A percentile compares a stretch with the other conserved stretches of the same genome.
phyloP scores from a whole-genome alignment of 306 rosid genomes.

The Quercus ilex region DNA sequence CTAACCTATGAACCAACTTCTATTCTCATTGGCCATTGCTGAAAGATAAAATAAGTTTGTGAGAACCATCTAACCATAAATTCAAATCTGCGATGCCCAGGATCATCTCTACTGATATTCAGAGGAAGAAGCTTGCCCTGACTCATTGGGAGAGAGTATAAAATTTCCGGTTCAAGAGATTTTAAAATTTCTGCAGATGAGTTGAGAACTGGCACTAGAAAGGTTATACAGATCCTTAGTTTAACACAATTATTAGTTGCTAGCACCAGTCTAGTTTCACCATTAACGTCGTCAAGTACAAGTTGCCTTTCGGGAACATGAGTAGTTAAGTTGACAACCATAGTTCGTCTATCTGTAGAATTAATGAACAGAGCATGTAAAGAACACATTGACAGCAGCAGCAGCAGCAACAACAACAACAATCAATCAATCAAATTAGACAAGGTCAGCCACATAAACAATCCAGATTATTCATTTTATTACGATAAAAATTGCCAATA shows the following conservation, averaged over 20 bases:
- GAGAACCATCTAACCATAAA: conserved; percentile 58
- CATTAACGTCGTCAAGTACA: conserved; percentile 28
- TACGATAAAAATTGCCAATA: not conserved
- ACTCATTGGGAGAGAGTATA: conserved; percentile 34
- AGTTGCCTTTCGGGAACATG: conserved; percentile 66
- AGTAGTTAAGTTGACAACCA: conserved; percentile 54
- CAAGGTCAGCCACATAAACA: not conserved
- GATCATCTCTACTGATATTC: conserved; percentile 12
- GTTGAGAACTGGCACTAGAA: conserved; percentile 32
- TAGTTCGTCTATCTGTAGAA: conserved; percentile 73
- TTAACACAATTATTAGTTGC: conserved; percentile 64
- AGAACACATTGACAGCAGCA: not conserved
- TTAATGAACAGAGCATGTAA: conserved; percentile 18
- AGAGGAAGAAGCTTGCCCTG: conserved; percentile 56
- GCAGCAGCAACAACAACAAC: too few species aligned
- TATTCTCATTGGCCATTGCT: not conserved
- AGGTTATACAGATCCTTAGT: conserved; percentile 63
- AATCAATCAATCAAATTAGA: too few species aligned
- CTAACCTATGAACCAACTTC: not conserved
- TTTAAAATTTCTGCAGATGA: conserved; percentile 62
- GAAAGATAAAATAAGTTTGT: not conserved
- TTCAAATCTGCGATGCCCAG: conserved; percentile 63
- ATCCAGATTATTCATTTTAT: not conserved
- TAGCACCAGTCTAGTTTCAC: conserved; percentile 67
- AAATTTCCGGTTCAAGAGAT: not conserved